phyloP scores from a whole-genome alignment of 1,139 yeast species.

The Spencermartinsiella ligniputridi region DNA sequence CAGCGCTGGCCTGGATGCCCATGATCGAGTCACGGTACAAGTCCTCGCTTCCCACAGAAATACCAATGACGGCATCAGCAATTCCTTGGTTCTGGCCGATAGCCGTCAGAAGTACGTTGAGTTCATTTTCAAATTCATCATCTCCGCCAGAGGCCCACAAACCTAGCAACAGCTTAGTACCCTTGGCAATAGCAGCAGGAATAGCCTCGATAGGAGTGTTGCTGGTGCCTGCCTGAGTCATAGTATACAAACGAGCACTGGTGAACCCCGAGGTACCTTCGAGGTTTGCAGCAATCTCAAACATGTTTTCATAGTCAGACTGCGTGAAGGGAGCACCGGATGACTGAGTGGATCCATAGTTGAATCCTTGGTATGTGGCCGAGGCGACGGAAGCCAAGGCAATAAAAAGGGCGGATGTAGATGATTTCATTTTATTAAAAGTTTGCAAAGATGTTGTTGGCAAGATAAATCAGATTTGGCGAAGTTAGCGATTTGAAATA shows the following conservation, averaged over 20 bases:
- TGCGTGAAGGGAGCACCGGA: conserved; percentile 20
- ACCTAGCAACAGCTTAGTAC: conserved; percentile 31
- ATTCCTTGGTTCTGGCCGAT: conserved; percentile 20
- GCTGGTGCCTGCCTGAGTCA: conserved; percentile 27
- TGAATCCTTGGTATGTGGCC: conserved; percentile 20
- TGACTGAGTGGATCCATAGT: conserved; percentile 24
- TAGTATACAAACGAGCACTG: conserved; percentile 25
- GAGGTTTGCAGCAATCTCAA: conserved; percentile 19
- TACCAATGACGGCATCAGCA: conserved; percentile 47
- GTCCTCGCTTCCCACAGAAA: conserved; percentile 89
- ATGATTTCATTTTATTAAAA: background rate
- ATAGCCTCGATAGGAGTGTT: conserved; percentile 28
- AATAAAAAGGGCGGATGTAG: conserved; percentile 6
- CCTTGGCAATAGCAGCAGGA: conserved; percentile 32
- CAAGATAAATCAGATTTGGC: too few relatives aligned
- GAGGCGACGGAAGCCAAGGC: conserved; percentile 52
- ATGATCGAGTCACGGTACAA: conserved; percentile 58
- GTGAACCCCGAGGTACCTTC: conserved; percentile 19
- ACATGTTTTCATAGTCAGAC: conserved; percentile 26
- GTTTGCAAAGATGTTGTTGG: too few relatives aligned
- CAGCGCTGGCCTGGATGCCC: conserved; percentile 26
- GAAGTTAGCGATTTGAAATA: too few relatives aligned
- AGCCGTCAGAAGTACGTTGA: conserved; percentile 28
- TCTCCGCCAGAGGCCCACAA: conserved; percentile 32
- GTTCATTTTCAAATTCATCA: conserved; percentile 29